Evolutionary conservation across 441 rosid genomes (phyloP).

Genomic region (Populus hybrid): DNA sequence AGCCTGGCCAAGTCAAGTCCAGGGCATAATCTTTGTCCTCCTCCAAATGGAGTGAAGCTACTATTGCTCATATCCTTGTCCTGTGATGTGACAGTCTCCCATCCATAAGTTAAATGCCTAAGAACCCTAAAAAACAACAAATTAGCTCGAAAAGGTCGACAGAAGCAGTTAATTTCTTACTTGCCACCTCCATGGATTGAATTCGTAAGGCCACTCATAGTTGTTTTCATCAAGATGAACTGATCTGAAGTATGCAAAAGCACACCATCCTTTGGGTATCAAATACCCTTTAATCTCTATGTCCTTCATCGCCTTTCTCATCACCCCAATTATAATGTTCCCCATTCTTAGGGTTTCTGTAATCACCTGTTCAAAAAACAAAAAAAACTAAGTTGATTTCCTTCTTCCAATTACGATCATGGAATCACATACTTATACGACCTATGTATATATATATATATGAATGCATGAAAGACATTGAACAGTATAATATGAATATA

Average conservation of each 20-base stretch:
- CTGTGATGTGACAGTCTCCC: slow-evolving; percentile 25
- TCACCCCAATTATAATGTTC: slow-evolving; percentile 81
- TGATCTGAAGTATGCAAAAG: slow-evolving; percentile 78
- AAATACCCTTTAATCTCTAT: slow-evolving; percentile 73
- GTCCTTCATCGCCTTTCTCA: slow-evolving; percentile 86
- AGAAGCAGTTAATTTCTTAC: slow-evolving; percentile 35
- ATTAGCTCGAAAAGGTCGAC: no score
- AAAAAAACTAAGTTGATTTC: no score
- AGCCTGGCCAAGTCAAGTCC: slow-evolving; percentile 95
- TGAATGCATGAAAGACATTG: no score
- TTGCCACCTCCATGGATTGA: slow-evolving; percentile 98
- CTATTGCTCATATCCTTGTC: slow-evolving; percentile 47
- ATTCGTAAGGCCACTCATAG: slow-evolving; percentile 75
- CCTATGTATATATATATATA: slow-evolving; percentile 8
- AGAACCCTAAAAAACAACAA: no score
- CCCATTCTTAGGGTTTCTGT: slow-evolving; percentile 91
- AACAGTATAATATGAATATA: no score
- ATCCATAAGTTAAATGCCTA: no score
- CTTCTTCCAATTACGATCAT: no score
- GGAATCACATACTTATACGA: slow-evolving; percentile 6
- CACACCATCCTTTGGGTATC: slow-evolving; percentile 95
- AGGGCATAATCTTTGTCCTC: slow-evolving; percentile 95
- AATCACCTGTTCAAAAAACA: slow-evolving; percentile 18
- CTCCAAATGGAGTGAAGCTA: slow-evolving; percentile 94
- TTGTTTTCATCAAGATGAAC: slow-evolving; percentile 86